Base-by-base conservation (phyloP, 225 moss, liverwort and hornwort species). In the Bryum argenteum region DNA sequence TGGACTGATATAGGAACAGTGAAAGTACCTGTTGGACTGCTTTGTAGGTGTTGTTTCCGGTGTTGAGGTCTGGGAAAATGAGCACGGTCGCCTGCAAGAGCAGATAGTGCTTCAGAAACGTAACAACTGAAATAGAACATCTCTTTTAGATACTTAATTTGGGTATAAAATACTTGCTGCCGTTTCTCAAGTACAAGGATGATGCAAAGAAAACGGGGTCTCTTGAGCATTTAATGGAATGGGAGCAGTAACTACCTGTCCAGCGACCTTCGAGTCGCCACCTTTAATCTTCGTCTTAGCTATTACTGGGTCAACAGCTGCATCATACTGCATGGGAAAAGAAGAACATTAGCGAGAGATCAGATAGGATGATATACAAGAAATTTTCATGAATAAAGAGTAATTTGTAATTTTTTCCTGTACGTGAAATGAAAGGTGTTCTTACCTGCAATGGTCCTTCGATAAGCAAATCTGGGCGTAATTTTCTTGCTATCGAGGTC, bases 41-140 rank as follows among this genome's bases (percentile, higher is more conserved):
- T 82, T 93, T 96, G 79, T 96, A 96, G 17, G 96, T 93, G 78
- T 96, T 96, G 44, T 93, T 96, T 53, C 96, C 96, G 18, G 93
- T 96, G 55, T 96, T 93, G 11, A 96, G 88, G 43, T 93, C 93
- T 26, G 93, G 96, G 52, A 96, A 96, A 28, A 96, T 93, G 13
- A 96, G 87, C 21, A 96, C 96, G 50, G 87, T 91, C 19, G 93
- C 96, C 96, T 96, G 79, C 82, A 74, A 19, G 12, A 65, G 51
- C 23, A 61, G 10, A 54, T 59, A 24, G 9, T 3, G 18, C 7
- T 58, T 67, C 51, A 51, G 73, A 41, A 3, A 69, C 42, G n/a
- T 55, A 40, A 48, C 8, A 40, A 33, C 42, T 39, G 58, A 57
- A 43, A 52, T 13, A 41, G 17, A 21, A 45, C 9, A 38, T 13